Percentiles rank a stretch among this genome's conserved stretches.
These are phyloP conservation scores for Chloranthus sessilifolius DNA, from an alignment of 164 flowering plant species.

Conservation along the genomic window DNA sequence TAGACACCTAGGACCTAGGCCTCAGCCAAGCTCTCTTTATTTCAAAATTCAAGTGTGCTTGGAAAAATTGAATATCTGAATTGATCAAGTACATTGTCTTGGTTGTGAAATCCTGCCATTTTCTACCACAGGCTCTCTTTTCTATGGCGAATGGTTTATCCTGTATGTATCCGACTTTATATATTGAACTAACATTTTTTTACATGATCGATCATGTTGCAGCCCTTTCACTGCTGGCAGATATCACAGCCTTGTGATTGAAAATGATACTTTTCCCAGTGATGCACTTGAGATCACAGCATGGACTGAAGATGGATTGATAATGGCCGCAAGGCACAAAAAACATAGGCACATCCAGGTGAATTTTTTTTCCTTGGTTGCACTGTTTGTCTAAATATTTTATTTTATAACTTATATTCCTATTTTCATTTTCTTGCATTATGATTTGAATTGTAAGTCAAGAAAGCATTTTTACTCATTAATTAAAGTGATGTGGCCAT, in stretches of 20 bases:
- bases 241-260: conserved; percentile 96
- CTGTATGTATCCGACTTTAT: background rate
- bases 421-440: too few relatives aligned
- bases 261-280: conserved; percentile 71
- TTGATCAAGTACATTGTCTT: too few relatives aligned
- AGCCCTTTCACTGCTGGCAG: conserved; percentile 92
- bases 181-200: background rate
- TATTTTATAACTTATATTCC: too few relatives aligned
- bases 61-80: too few relatives aligned
- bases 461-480: too few relatives aligned
- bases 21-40: too few relatives aligned
- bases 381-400: background rate
- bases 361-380: background rate
- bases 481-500: too few relatives aligned
- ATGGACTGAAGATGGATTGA: conserved; percentile 88
- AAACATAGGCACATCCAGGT: conserved; percentile 70
- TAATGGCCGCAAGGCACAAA: conserved; percentile 95
- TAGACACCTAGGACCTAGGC: too few relatives aligned
- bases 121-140: too few relatives aligned
- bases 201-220: conserved; percentile 11
- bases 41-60: too few relatives aligned
- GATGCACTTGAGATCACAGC: conserved; percentile 87
- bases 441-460: too few relatives aligned
- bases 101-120: too few relatives aligned
- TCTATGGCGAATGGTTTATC: background rate